These are phyloP conservation scores for Bipolaris bicolor DNA, from an alignment of 2,329 filamentous ascomycete species.

Conservation along the genomic window DNA sequence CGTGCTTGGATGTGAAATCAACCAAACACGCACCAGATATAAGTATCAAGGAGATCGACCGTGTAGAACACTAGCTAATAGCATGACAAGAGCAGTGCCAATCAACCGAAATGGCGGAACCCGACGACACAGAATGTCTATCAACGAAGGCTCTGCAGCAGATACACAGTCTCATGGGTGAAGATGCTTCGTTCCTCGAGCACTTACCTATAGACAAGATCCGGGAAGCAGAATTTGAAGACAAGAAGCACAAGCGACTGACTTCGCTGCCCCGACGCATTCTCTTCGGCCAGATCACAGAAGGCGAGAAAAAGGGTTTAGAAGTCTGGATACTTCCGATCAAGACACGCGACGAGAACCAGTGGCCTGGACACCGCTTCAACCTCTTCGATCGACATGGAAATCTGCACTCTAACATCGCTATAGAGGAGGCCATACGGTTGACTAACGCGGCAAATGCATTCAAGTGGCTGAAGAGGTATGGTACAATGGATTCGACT, in stretches of 20 bases:
- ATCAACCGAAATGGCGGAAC: neutral
- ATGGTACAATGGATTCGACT: neutral
- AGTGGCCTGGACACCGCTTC: neutral
- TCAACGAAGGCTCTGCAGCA: neutral
- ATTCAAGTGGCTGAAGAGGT: neutral
- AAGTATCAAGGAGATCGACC: neutral
- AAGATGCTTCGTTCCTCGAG: neutral
- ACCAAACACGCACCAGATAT: neutral
- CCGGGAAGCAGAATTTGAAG: neutral
- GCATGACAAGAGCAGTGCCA: too few species aligned
- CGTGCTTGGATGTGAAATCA: neutral
- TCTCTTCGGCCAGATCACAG: neutral
- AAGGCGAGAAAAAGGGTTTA: neutral
- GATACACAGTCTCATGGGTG: neutral
- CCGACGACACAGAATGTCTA: neutral
- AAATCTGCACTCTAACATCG: neutral
- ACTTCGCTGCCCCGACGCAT: neutral
- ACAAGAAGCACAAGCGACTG: neutral
- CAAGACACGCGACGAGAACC: neutral
- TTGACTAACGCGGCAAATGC: neutral
- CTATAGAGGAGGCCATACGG: neutral
- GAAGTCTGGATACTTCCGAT: neutral
- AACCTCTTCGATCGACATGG: neutral
- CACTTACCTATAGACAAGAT: neutral
- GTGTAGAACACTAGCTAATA: neutral